These are phyloP conservation scores for Periconia macrospinosa DNA, from an alignment of 2,329 filamentous ascomycete genomes.

Conservation along the genomic window DNA sequence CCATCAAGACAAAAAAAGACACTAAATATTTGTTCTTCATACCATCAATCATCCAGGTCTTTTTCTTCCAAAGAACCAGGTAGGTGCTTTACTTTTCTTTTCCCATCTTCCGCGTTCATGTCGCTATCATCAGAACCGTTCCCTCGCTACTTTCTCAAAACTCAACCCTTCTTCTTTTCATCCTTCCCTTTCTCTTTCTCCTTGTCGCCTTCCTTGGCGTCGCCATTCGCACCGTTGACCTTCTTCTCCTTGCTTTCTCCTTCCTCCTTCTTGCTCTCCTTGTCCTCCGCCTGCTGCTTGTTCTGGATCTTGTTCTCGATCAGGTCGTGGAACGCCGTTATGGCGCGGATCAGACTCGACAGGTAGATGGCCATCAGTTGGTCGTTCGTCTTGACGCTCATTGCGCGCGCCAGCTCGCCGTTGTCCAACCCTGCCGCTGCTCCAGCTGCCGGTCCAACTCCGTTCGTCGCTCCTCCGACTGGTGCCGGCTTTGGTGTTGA, in stretches of 20 bases:
- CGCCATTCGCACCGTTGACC: conserved; percentile 56
- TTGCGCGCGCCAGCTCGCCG: conserved; percentile 87
- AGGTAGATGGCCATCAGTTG: conserved; percentile 99
- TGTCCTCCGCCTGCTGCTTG: conserved; percentile 93
- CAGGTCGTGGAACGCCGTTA: conserved; percentile 97
- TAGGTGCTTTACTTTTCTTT: no score
- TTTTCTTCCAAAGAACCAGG: no score
- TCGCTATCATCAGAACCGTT: conserved; percentile 30
- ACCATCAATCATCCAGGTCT: no score
- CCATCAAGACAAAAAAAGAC: no score
- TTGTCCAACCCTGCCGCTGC: conserved; percentile 59
- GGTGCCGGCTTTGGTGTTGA: conserved; percentile 73
- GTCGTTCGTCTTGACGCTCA: conserved; percentile 99
- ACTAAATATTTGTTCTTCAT: no score
- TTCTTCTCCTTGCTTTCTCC: conserved; percentile 64
- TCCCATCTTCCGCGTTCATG: no score
- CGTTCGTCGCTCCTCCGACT: conserved; percentile 47
- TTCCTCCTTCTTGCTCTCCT: conserved; percentile 70
- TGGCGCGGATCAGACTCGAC: conserved; percentile 92
- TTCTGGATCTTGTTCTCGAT: conserved; percentile 99
- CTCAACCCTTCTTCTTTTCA: conserved; percentile 61
- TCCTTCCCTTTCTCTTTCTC: conserved; percentile 58
- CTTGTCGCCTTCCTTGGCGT: conserved; percentile 54
- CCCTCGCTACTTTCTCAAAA: neutral
- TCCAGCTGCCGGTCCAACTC: conserved; percentile 55